Conservation (phyloP, 805 yeast species). For the Ogataea allantospora region DNA sequence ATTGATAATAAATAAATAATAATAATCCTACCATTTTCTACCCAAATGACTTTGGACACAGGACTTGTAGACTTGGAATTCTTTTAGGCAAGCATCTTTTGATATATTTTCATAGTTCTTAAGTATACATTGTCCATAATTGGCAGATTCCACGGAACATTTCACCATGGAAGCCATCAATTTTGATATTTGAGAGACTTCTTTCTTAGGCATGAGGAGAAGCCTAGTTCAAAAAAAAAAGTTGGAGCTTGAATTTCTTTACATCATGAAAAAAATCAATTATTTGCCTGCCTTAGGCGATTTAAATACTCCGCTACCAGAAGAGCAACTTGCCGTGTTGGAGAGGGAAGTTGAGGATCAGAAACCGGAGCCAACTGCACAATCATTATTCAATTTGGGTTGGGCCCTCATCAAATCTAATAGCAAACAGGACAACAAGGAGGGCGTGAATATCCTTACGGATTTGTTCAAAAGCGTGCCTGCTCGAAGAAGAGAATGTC, state of each 20-base stretch:
- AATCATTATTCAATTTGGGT: constrained; percentile 88
- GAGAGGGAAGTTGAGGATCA: constrained; percentile 78
- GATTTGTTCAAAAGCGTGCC: constrained; percentile 74
- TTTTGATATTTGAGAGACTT: constrained; percentile 31
- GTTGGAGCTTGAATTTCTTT: neutral
- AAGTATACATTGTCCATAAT: constrained; percentile 57
- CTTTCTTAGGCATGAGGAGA: constrained; percentile 20
- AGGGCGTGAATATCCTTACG: constrained; percentile 76
- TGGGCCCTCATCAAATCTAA: constrained; percentile 90
- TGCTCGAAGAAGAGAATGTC: constrained; percentile 80
- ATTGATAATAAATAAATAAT: constrained; percentile 1
- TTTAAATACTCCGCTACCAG: constrained; percentile 52
- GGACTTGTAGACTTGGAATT: constrained; percentile 46
- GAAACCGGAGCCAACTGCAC: constrained; percentile 74
- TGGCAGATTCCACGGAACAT: constrained; percentile 32
- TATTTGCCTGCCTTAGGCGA: constrained; percentile 32
- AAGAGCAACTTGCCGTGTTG: constrained; percentile 72
- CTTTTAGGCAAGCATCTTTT: constrained; percentile 51
- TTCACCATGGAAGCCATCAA: constrained; percentile 31
- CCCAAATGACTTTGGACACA: constrained; percentile 46
- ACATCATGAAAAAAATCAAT: constrained; percentile 26
- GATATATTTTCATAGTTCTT: constrained; percentile 47
- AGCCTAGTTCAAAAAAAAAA: neutral
- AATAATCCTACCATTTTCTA: constrained; percentile 24
- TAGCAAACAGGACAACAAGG: constrained; percentile 60